Conservation (phyloP, 2,329 filamentous ascomycete species). For the Cercospora sp. region DNA sequence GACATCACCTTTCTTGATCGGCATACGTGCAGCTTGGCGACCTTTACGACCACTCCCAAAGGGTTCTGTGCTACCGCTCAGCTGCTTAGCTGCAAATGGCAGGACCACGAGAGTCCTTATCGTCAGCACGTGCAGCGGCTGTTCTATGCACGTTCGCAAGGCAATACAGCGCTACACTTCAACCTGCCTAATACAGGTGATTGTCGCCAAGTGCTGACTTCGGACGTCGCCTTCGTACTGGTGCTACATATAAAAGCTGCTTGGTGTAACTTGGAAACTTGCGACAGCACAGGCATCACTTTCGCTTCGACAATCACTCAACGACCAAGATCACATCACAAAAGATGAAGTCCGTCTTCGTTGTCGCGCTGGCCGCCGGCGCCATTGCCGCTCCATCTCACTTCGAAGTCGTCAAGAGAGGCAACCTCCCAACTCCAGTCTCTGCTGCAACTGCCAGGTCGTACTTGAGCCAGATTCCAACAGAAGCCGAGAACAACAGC, state of each 20-base stretch:
- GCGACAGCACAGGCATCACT: not conserved
- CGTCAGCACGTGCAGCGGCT: constrained; percentile 22
- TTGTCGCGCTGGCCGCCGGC: constrained; percentile 27
- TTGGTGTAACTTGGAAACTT: not conserved
- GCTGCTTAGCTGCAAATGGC: constrained; percentile 10
- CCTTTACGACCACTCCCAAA: not conserved
- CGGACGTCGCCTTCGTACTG: constrained; percentile 6
- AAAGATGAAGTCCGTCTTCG: constrained; percentile 27
- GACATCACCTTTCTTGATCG: constrained; percentile 18
- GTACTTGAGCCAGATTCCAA: constrained; percentile 32
- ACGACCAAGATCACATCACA: not conserved
- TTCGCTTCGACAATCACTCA: not conserved
- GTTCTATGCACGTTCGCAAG: constrained; percentile 10
- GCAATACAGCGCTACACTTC: constrained; percentile 3
- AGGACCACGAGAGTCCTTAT: constrained; percentile 21
- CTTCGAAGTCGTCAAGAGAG: constrained; percentile 25
- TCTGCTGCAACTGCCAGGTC: constrained; percentile 33
- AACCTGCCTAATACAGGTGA: constrained; percentile 19
- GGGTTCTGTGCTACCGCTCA: constrained; percentile 10
- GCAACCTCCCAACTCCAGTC: constrained; percentile 35
- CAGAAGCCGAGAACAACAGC: constrained; percentile 32
- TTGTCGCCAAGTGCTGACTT: constrained; percentile 3
- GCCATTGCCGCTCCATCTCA: constrained; percentile 31
- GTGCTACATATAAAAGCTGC: not conserved
- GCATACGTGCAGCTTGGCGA: constrained; percentile 25